Conservation (phyloP, 192 early-diverging fungal species). For the Podila clonocystis region DNA sequence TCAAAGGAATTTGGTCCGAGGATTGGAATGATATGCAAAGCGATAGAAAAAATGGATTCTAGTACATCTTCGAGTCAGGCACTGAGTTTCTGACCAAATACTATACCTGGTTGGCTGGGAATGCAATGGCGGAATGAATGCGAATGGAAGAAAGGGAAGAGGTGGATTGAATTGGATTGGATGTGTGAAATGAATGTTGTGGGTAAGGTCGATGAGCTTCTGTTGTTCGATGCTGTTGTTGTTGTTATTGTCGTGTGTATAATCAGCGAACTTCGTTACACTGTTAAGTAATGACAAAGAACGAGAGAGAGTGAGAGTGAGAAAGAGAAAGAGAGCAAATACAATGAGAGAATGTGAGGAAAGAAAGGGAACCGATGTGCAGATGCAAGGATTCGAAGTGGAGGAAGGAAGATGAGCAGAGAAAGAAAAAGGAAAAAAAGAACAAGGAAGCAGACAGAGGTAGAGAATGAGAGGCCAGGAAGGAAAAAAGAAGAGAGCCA, state of each 20-base stretch:
- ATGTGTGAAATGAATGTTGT: background rate
- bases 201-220: constrained; percentile 2
- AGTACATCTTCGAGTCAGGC: too few species aligned
- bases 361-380: background rate
- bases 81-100: too few species aligned
- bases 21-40: background rate
- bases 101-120: too few species aligned
- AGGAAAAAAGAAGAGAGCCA: background rate
- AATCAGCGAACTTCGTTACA: background rate
- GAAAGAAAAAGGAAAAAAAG: background rate
- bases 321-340: background rate
- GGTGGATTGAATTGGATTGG: too few species aligned
- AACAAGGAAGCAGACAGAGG: background rate
- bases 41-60: background rate
- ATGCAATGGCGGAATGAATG: too few species aligned
- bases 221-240: background rate
- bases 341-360: background rate
- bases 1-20: background rate
- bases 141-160: too few species aligned
- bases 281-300: background rate
- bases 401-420: background rate
- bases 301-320: background rate
- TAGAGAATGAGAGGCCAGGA: constrained; percentile 1
- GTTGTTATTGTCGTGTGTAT: background rate
- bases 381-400: background rate